These are phyloP conservation scores for Eutrema yunnanense DNA, from an alignment of 345 rosid species.

Conservation along the genomic window DNA sequence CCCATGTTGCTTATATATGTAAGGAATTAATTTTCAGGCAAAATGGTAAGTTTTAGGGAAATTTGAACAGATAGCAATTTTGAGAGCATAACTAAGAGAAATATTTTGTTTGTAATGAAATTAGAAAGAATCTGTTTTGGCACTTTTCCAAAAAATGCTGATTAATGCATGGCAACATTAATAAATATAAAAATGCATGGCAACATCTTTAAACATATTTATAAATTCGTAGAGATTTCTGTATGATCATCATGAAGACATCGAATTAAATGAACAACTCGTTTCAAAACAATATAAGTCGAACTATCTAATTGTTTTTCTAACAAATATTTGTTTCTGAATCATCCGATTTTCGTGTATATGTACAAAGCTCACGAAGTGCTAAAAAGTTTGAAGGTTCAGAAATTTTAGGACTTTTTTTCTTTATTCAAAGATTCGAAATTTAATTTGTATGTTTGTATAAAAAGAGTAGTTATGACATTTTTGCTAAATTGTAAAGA, in stretches of 20 bases:
- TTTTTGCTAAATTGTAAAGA: neutral
- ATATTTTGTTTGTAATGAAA: neutral
- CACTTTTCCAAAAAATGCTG: too few species aligned
- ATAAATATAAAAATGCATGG: too few species aligned
- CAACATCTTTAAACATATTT: too few species aligned
- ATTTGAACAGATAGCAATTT: neutral
- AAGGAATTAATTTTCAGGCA: neutral
- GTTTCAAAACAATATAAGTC: too few species aligned
- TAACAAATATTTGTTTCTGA: too few species aligned
- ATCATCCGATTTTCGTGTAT: too few species aligned
- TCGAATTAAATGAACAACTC: too few species aligned
- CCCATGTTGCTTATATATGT: neutral
- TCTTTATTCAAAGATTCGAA: neutral
- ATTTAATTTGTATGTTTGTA: neutral
- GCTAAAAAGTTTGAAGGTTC: neutral
- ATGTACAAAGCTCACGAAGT: neutral
- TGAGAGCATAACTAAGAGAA: neutral
- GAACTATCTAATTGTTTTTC: too few species aligned
- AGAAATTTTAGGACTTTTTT: neutral
- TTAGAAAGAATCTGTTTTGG: too few species aligned
- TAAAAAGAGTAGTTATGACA: neutral
- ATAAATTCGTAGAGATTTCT: too few species aligned
- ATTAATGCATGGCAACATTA: too few species aligned
- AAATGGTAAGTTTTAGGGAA: neutral
- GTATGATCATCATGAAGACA: too few species aligned